Base-by-base conservation (phyloP, 768 basidiomycete genomes). In the Strobilomyces confusus region DNA sequence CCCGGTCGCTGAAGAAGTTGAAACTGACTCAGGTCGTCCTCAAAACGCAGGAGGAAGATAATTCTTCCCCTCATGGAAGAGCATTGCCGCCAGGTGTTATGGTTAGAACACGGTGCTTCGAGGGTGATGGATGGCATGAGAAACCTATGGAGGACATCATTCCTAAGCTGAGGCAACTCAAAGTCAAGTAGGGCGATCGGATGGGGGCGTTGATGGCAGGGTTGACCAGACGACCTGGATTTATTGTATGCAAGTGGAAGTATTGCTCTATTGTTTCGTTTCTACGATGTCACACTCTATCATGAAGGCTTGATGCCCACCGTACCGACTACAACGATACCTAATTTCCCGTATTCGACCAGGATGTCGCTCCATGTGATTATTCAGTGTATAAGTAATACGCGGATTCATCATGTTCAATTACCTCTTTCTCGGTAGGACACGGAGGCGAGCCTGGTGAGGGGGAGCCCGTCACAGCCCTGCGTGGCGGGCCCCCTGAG, bases 71-170 rank as follows among this genome's bases (percentile, higher is more conserved):
- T 9, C 37, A 30, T 42, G 43, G 14, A 32, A 37, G n/a, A 33
- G 9, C 20, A n/a, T 4, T n/a, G 9, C 20, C 37, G 5, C 26
- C 57, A 1, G 54, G 51, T 17, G 52, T 56, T 4, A 25, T 49
- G 1, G 54, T 67, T n/a, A 59, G 45, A 36, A 43, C 68, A 22
- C 56, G 59, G 22, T 48, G 49, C 11, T 50, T 38, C 14, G 50
- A 61, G 20, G 48, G 36, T 22, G 40, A 53, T 3, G 45, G 41
- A 12, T 68, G 64, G 63, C 37, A 60, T n/a, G 66, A 68, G 48
- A 62, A 49, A 33, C 48, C 54, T 26, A 19, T 71, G 48, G 44
- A 40, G 1, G 69, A 71, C 9, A 64, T 71, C n/a, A 67, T 71
- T 6, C 66, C 64, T n/a, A 53, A 51, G 33, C 26, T 69, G 25